Conservation (phyloP, 2,329 filamentous ascomycete species). For the Trichoderma sp. region DNA sequence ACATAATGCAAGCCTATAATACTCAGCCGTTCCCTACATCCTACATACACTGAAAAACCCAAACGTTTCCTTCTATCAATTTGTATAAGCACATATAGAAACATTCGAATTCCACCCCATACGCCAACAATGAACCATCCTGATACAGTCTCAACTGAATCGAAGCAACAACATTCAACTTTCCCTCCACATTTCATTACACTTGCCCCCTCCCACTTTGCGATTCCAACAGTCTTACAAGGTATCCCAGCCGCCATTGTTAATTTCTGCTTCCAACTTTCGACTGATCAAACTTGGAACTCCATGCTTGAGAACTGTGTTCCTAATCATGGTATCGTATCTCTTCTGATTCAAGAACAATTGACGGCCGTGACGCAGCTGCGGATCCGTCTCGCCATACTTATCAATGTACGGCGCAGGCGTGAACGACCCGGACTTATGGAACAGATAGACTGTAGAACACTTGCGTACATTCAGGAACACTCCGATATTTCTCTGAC, state of each 20-base stretch:
- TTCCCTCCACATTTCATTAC: neutral
- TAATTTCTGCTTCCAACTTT: slow-evolving; percentile 91
- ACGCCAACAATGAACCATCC: neutral
- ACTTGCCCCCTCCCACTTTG: neutral
- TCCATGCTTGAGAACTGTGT: slow-evolving; percentile 81
- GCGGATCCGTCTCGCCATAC: slow-evolving; percentile 93
- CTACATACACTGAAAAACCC: neutral
- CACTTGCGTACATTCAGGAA: slow-evolving; percentile 98
- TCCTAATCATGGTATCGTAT: slow-evolving; percentile 84
- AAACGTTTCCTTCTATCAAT: slow-evolving; percentile 5
- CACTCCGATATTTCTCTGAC: slow-evolving; percentile 84
- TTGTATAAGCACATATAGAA: neutral
- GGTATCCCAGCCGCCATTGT: slow-evolving; percentile 96
- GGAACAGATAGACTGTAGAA: slow-evolving; percentile 83
- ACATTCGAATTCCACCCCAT: neutral
- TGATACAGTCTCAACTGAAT: neutral
- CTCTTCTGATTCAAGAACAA: slow-evolving; percentile 90
- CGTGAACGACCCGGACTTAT: slow-evolving; percentile 76
- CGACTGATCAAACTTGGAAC: slow-evolving; percentile 87
- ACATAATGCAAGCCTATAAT: neutral
- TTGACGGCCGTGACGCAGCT: slow-evolving; percentile 81
- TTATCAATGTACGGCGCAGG: slow-evolving; percentile 91
- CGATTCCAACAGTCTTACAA: slow-evolving; percentile 27
- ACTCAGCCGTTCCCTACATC: neutral
- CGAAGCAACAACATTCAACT: neutral